These are phyloP conservation scores for Brassica incana DNA, from an alignment of 345 rosid species.

Conservation along the genomic window DNA sequence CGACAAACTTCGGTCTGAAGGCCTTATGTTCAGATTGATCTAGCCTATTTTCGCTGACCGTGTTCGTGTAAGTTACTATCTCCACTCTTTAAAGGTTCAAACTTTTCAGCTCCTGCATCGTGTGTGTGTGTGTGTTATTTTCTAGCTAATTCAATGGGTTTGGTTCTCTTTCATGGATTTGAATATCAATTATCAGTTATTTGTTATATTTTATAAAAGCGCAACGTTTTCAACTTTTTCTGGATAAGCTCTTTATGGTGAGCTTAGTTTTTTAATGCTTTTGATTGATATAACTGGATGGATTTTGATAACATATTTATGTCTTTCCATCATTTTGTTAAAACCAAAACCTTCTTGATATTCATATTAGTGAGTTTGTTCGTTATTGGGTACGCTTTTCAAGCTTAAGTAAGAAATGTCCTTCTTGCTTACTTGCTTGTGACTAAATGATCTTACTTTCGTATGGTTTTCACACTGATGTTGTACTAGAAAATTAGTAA, in stretches of 20 bases:
- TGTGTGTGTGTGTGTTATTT: background rate
- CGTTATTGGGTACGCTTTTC: no score
- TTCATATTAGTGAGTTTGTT: no score
- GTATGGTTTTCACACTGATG: no score
- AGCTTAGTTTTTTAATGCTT: background rate
- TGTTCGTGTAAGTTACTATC: background rate
- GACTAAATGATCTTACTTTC: no score
- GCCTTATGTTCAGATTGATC: conserved; percentile 48
- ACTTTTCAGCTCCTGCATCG: background rate
- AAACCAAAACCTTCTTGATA: no score
- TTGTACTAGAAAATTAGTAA: no score
- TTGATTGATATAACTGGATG: background rate
- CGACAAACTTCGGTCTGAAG: conserved; percentile 51
- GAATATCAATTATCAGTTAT: background rate
- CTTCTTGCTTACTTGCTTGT: no score
- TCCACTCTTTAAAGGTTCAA: background rate
- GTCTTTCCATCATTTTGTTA: background rate
- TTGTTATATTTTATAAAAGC: background rate
- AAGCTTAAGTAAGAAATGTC: no score
- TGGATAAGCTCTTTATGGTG: background rate
- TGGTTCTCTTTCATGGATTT: background rate
- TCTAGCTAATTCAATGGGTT: background rate
- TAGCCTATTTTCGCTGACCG: conserved; percentile 51
- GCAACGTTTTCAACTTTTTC: background rate
- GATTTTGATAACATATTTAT: background rate